Conservation (phyloP, 75 land plant species). For the Picea glauca region DNA sequence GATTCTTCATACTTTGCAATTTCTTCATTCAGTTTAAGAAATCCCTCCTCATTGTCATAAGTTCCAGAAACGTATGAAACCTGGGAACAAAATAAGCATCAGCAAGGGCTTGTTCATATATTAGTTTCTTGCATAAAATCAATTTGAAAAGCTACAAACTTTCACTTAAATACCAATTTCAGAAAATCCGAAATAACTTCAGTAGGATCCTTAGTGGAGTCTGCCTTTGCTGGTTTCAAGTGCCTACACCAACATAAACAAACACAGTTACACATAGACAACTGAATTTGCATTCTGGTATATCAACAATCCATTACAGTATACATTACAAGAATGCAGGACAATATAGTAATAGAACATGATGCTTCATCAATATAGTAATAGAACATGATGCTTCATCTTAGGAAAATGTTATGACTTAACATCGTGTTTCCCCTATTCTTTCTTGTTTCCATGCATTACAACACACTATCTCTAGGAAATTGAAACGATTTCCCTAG, state of each 20-base stretch:
- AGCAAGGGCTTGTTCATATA: not conserved
- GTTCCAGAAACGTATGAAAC: conserved; percentile 82
- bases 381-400: not conserved
- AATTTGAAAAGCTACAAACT: not conserved
- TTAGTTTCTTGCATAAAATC: not conserved
- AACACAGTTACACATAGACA: not conserved
- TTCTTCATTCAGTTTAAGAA: conserved; percentile 51
- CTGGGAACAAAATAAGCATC: conserved; percentile 29
- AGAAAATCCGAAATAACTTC: conserved; percentile 58
- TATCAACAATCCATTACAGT: not conserved
- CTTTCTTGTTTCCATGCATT: no score
- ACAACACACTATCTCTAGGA: no score
- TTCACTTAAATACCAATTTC: conserved; percentile 48
- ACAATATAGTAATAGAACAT: not conserved
- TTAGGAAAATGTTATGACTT: not conserved
- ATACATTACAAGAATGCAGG: not conserved
- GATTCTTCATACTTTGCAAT: conserved; percentile 53
- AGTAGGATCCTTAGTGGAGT: conserved; percentile 36
- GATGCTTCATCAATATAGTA: not conserved
- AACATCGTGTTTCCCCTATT: not conserved
- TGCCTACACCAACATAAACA: conserved; percentile 34
- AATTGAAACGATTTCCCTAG: no score
- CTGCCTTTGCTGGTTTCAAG: conserved; percentile 40
- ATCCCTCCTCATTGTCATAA: conserved; percentile 79
- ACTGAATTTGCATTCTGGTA: not conserved